phyloP scores from a whole-genome alignment of 2,329 filamentous ascomycete species.

The Pseudogymnoascus sp. region DNA sequence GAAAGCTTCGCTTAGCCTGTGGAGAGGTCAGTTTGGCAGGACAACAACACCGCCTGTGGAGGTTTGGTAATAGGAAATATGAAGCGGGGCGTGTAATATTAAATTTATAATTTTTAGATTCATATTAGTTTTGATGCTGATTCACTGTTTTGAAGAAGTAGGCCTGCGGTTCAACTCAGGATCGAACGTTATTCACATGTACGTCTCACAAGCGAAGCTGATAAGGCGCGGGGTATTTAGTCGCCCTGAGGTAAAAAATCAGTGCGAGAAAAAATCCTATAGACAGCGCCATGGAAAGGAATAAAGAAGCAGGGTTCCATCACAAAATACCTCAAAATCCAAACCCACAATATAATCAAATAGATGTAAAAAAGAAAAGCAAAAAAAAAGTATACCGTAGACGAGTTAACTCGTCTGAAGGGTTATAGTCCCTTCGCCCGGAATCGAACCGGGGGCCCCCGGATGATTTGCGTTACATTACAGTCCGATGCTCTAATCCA shows the following conservation, averaged over 20 bases:
- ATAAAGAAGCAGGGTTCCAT: background rate
- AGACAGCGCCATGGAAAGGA: background rate
- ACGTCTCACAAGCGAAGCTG: background rate
- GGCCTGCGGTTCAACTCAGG: background rate
- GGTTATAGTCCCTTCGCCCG: slow-evolving; percentile 7
- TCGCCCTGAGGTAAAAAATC: background rate
- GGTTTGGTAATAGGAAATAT: background rate
- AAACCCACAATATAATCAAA: background rate
- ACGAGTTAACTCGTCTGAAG: slow-evolving; percentile 4
- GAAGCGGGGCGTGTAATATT: background rate
- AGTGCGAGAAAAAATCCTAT: background rate
- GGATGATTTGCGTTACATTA: slow-evolving; percentile 1
- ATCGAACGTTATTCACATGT: background rate
- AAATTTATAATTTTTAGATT: background rate
- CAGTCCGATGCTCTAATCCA: slow-evolving; percentile 8
- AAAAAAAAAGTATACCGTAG: background rate
- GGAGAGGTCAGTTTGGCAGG: background rate
- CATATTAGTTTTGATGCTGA: background rate
- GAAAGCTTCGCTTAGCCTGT: background rate
- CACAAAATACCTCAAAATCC: background rate
- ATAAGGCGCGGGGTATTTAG: background rate
- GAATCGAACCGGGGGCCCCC: slow-evolving; percentile 8
- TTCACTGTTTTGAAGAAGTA: background rate
- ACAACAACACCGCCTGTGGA: background rate
- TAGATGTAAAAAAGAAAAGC: background rate